A percentile compares a stretch with the other conserved stretches of the same genome.
Conservation (phyloP, 225 moss, liverwort and hornwort genomes). For the Antitrichia curtipendula region DNA sequence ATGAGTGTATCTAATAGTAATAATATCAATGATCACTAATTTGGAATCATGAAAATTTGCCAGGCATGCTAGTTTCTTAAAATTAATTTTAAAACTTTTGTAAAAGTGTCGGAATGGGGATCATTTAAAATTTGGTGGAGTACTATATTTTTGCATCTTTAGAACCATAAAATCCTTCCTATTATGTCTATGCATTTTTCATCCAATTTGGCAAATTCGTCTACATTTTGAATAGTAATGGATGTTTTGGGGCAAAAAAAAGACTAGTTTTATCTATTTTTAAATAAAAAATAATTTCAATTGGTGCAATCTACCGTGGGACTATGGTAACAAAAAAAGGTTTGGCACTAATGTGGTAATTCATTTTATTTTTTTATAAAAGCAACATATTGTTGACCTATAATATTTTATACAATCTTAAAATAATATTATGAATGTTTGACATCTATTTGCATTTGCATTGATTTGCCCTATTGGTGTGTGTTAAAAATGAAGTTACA, state of each 20-base stretch:
- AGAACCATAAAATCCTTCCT: background rate
- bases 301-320: background rate
- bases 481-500: too few relatives aligned
- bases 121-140: background rate
- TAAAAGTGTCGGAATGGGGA: fast-evolving
- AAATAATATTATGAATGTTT: too few relatives aligned
- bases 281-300: background rate
- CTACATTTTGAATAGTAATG: too few relatives aligned
- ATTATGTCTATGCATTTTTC: background rate
- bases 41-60: background rate
- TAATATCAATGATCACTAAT: background rate
- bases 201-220: background rate
- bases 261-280: background rate
- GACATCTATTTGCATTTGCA: too few relatives aligned
- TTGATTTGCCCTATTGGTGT: too few relatives aligned
- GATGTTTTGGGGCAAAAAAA: background rate
- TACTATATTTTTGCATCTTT: background rate
- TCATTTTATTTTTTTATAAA: background rate
- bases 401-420: background rate
- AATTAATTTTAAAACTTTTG: background rate
- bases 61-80: too few relatives aligned
- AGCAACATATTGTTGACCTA: background rate
- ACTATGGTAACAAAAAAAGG: background rate
- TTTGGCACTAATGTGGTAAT: fast-evolving
- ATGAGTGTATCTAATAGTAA: background rate